Conservation (phyloP, 225 moss, liverwort and hornwort species). For the Marchantia paleacea region DNA sequence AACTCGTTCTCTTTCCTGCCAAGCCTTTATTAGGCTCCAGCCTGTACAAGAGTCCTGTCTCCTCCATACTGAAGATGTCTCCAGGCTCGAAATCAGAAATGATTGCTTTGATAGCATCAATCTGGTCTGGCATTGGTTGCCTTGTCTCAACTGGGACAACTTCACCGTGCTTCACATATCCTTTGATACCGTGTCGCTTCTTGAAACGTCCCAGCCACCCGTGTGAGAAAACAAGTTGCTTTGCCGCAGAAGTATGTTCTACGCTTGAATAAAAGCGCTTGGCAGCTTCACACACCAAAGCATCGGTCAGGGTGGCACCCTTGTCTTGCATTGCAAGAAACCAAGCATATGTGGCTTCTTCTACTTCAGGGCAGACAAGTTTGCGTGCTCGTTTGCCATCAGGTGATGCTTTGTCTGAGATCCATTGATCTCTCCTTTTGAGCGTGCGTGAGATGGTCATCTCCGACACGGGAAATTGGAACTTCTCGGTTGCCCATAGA, state of each 20-base stretch:
- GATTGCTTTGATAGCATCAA: constrained; percentile 28
- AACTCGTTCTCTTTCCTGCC: constrained; percentile 22
- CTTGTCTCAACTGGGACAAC: constrained; percentile 12
- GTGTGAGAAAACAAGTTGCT: constrained; percentile 38
- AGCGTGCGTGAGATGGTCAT: constrained; percentile 38
- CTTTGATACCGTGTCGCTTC: constrained; percentile 37
- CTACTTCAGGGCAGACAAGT: constrained; percentile 40
- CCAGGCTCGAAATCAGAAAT: constrained; percentile 26
- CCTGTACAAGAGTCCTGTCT: constrained; percentile 32
- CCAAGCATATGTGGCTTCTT: constrained; percentile 43
- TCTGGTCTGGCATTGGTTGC: constrained; percentile 21
- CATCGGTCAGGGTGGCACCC: constrained; percentile 34
- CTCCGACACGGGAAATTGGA: constrained; percentile 31
- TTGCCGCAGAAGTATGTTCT: constrained; percentile 21
- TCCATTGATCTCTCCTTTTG: constrained; percentile 37
- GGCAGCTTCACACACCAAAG: constrained; percentile 37
- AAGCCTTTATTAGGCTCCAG: constrained; percentile 38
- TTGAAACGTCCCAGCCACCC: constrained; percentile 39
- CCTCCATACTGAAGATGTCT: constrained; percentile 43
- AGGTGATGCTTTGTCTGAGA: constrained; percentile 31
- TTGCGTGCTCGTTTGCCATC: constrained; percentile 39
- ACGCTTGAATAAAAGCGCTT: constrained; percentile 37
- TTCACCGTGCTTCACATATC: constrained; percentile 26
- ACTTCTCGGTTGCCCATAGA: constrained; percentile 34
- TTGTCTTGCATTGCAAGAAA: constrained; percentile 38